A percentile compares a stretch with the other conserved stretches of the same genome.
These are phyloP conservation scores for Amoebophrya sp. DNA, from an alignment of 169 alveolate genomes.

Conservation along the genomic window DNA sequence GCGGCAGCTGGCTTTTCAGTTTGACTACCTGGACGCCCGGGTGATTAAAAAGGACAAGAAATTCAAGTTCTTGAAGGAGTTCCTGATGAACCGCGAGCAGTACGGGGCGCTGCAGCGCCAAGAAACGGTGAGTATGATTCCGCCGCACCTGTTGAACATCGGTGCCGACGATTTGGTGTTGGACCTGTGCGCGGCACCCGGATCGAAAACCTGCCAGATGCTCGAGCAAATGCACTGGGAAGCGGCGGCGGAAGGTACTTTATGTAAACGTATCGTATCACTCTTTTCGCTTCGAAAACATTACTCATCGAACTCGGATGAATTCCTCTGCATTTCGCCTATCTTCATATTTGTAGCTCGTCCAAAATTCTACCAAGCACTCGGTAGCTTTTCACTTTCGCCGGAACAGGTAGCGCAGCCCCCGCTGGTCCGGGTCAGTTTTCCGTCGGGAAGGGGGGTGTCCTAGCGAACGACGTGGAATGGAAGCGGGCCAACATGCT, in stretches of 20 bases:
- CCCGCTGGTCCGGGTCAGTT: background rate
- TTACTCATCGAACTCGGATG: too few relatives aligned
- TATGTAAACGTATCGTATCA: too few relatives aligned
- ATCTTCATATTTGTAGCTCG: too few relatives aligned
- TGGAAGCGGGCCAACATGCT: conserved; percentile 69
- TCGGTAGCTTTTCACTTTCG: too few relatives aligned
- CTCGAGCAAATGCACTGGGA: conserved; percentile 39
- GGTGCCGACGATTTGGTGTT: conserved; percentile 26
- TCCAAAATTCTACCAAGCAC: too few relatives aligned
- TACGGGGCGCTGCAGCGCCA: conserved; percentile 59
- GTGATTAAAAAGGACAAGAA: background rate
- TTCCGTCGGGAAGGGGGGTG: conserved; percentile 47
- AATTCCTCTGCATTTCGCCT: too few relatives aligned
- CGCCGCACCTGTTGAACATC: conserved; percentile 51
- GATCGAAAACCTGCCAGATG: conserved; percentile 54
- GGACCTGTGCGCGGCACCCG: conserved; percentile 79
- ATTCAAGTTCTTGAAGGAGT: conserved; percentile 20
- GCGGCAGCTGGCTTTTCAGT: background rate
- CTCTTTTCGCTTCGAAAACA: too few relatives aligned
- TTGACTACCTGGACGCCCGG: background rate
- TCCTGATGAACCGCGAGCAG: conserved; percentile 25
- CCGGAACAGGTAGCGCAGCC: too few relatives aligned
- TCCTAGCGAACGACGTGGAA: conserved; percentile 83
- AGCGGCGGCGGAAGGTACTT: too few relatives aligned
- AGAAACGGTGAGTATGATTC: conserved; percentile 74